Evolutionary conservation across 768 basidiomycete genomes (phyloP), one percentile per base, ranked within the genome.

Genomic region (Trametes sanguinea): DNA sequence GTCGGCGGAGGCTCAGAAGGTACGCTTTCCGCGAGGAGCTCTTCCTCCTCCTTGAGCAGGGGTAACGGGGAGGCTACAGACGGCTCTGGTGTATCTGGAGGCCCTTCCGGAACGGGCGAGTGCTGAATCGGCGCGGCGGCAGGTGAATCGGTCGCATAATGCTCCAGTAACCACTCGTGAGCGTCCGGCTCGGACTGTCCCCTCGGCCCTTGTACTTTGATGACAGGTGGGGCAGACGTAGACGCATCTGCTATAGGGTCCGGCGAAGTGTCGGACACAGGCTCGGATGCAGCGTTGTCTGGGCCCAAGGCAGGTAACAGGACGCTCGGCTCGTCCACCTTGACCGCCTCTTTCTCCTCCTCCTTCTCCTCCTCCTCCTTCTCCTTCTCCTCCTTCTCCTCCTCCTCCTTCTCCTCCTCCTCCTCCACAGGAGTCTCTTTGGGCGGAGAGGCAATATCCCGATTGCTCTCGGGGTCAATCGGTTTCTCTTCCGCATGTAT

Each of bases 121-220:
- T 70, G 70, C 50, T 67, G 68, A n/a, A 67, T 72, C 8, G 65
- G 58, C 48, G 70, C 71, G 17, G 67, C 65, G 14, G 71, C 68
- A 29, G 76, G 75, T 8, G 76, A 54, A 55, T 61, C 60, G 14
- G 62, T 74, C 39, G 79, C 77, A 65, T 77, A 83, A 39, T 84
- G 84, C 68, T 85, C 81, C 62, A 85, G 68, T 55, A 86, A 74
- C 84, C 84, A 86, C 67, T 85, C 83, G 67, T 87, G 82, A 2
- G 84, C 75, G 67, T 87, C 85, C 62, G 82, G 78, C 33, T 81
- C 75, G 10, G 10, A 4, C 27, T 13, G 5, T 22, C 17, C 11
- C 9, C 9, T 16, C 27, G 13, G 5, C 6, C 40, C 3, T 17
- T 7, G 51, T 77, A 55, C 45, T 50, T 35, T 17, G n/a, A 46